Evolutionary conservation across 306 rosid species (phyloP).

Genomic region (Astragalus membranaceus): DNA sequence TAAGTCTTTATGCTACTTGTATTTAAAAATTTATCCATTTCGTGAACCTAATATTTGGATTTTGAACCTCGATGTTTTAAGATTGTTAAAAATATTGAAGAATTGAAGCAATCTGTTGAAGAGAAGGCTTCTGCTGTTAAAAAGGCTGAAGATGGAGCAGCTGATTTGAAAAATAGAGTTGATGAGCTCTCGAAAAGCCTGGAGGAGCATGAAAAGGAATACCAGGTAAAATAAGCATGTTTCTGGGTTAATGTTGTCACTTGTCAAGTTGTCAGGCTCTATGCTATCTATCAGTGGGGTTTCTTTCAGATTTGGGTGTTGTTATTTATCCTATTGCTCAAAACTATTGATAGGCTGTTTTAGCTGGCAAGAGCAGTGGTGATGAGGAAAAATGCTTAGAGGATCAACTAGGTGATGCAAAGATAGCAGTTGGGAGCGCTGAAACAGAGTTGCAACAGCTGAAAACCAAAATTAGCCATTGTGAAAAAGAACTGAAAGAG

Average conservation of each 20-base stretch:
- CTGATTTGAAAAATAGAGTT: constrained; percentile 66
- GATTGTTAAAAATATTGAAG: constrained; percentile 71
- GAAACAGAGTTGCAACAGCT: constrained; percentile 85
- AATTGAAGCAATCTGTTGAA: constrained; percentile 64
- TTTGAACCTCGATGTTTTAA: constrained; percentile 30
- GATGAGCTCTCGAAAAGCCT: constrained; percentile 62
- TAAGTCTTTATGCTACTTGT: neutral
- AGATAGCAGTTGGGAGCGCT: constrained; percentile 80
- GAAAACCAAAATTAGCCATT: constrained; percentile 73
- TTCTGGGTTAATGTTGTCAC: neutral
- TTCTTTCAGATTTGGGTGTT: constrained; percentile 2
- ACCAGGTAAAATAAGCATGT: constrained; percentile 53
- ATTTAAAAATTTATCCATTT: constrained; percentile 7
- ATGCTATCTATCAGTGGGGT: neutral
- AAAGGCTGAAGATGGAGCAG: constrained; percentile 86
- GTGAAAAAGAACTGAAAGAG: constrained; percentile 78
- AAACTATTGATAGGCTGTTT: constrained; percentile 53
- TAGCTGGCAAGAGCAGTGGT: constrained; percentile 90
- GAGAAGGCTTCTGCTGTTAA: constrained; percentile 64
- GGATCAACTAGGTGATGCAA: constrained; percentile 90
- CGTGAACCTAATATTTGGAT: constrained; percentile 16
- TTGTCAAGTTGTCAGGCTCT: neutral
- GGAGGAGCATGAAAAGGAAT: constrained; percentile 74
- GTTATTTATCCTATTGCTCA: constrained; percentile 2
- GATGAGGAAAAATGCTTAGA: constrained; percentile 89